Conservation (phyloP, 805 yeast species). For the Spathaspora boniae region DNA sequence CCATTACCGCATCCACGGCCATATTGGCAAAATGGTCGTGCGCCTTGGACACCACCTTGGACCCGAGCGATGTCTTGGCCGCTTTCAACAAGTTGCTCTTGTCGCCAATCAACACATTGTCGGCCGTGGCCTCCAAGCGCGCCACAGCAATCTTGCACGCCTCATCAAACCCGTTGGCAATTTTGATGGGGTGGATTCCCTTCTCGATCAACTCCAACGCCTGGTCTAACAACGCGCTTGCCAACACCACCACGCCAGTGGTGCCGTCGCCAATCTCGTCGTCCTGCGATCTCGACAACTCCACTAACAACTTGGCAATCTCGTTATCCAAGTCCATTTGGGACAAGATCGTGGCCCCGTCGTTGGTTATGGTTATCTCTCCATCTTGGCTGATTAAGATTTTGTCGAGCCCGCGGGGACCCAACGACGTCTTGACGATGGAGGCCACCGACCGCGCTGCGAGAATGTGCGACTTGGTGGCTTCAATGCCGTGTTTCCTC, state of each 20-base stretch:
- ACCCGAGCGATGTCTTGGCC: conserved; percentile 91
- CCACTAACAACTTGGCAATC: conserved; percentile 92
- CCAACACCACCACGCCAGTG: conserved; percentile 96
- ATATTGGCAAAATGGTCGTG: conserved; percentile 92
- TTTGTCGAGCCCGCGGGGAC: conserved; percentile 98
- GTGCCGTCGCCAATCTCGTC: conserved; percentile 99
- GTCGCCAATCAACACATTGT: conserved; percentile 54
- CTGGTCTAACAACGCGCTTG: conserved; percentile 91
- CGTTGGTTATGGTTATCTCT: conserved; percentile 96
- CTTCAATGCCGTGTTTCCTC: conserved; percentile 49
- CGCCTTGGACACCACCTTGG: conserved; percentile 90
- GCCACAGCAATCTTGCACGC: conserved; percentile 89
- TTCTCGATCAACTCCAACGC: conserved; percentile 91
- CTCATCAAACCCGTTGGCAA: conserved; percentile 96
- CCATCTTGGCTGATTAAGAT: conserved; percentile 95
- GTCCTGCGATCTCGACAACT: conserved; percentile 91
- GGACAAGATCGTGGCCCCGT: conserved; percentile 94
- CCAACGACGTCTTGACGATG: conserved; percentile 86
- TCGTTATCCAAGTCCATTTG: conserved; percentile 96
- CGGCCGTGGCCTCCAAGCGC: conserved; percentile 73
- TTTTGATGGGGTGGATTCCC: conserved; percentile 95
- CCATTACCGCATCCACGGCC: conserved; percentile 94
- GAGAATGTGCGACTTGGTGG: conserved; percentile 74
- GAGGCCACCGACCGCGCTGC: conserved; percentile 96
- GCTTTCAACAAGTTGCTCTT: conserved; percentile 72